Evolutionary conservation across 2,329 filamentous ascomycete genomes (phyloP), one percentile per base, ranked within the genome.

Genomic region (Thelonectria blattea): DNA sequence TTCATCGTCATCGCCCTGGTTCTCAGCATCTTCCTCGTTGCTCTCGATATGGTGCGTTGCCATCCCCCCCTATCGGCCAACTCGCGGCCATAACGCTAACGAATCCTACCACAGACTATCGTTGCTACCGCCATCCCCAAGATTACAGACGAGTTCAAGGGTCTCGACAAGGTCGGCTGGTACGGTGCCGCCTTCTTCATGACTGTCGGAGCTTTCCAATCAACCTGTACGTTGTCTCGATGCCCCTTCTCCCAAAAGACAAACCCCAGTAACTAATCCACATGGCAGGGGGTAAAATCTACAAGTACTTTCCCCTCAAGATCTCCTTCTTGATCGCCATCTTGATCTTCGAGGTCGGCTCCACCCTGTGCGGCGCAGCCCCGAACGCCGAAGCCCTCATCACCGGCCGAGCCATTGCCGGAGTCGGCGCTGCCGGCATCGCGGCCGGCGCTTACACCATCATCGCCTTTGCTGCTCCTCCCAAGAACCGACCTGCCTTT

Each of bases 131-230:
- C 83, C 10, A 84, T 86, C 42, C 83, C 83, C 10, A 82, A 81
- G 62, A 85, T 86, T 67, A 85, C 83, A 1, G 79, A 79, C 63
- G 78, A 83, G 42, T 83, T 84, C 73, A 75, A 81, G 58, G 76
- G 80, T 49, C 77, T 85, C 17, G 76, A 79, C 37, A 81, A 85
- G 62, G 79, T 85, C 12, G 81, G 82, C 20, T 88, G 86, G 86
- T 88, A 88, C 65, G 84, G 83, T 2, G 79, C 82, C 15, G 82
- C 82, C 43, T 85, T 81, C 65, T 83, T 84, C 71, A 75, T 84
- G 65, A 81, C 80, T 2, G 69, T 80, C 30, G 81, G 77, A 10
- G 74, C 74, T 58, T 76, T 80, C 66, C 79, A 81, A 67, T 78
- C 79, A 45, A 75, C 76, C 15, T 81, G 77, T 76, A 72, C 61